phyloP scores from a whole-genome alignment of 1,139 yeast species.

The Lodderomyces theae region DNA sequence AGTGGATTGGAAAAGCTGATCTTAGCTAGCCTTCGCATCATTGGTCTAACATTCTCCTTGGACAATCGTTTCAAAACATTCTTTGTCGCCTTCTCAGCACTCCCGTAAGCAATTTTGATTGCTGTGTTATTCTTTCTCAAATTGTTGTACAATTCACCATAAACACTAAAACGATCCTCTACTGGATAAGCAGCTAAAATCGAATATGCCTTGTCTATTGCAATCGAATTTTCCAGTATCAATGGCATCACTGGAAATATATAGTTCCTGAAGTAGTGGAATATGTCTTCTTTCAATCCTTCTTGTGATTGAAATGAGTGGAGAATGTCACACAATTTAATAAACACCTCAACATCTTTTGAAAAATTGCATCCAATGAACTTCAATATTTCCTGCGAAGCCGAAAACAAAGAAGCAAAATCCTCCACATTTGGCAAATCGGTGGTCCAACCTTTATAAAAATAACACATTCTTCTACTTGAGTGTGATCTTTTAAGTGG shows the following conservation, averaged over 20 bases:
- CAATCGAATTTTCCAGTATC: slow-evolving; percentile 58
- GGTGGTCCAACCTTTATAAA: slow-evolving; percentile 51
- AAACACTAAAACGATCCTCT: slow-evolving; percentile 71
- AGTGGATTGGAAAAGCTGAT: slow-evolving; percentile 80
- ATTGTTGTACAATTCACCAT: slow-evolving; percentile 73
- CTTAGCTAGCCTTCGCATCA: slow-evolving; percentile 76
- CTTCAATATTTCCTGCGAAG: slow-evolving; percentile 49
- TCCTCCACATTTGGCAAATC: slow-evolving; percentile 37
- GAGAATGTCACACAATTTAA: slow-evolving; percentile 58
- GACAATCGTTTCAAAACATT: slow-evolving; percentile 80
- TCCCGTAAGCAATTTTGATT: slow-evolving; percentile 61
- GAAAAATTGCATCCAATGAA: slow-evolving; percentile 61
- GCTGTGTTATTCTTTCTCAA: slow-evolving; percentile 55
- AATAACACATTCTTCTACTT: slow-evolving; percentile 40
- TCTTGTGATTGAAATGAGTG: slow-evolving; percentile 28
- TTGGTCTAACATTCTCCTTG: slow-evolving; percentile 74
- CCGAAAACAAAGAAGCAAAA: slow-evolving; percentile 43
- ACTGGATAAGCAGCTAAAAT: slow-evolving; percentile 54
- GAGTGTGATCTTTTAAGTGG: slow-evolving; percentile 29
- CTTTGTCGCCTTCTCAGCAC: slow-evolving; percentile 80
- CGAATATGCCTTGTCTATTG: slow-evolving; percentile 58
- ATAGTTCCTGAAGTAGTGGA: slow-evolving; percentile 60
- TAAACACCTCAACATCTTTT: slow-evolving; percentile 45
- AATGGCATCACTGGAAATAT: slow-evolving; percentile 68
- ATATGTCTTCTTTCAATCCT: slow-evolving; percentile 45